These are phyloP conservation scores for Canavalia ensiformis DNA, from an alignment of 306 rosid species.

Conservation along the genomic window DNA sequence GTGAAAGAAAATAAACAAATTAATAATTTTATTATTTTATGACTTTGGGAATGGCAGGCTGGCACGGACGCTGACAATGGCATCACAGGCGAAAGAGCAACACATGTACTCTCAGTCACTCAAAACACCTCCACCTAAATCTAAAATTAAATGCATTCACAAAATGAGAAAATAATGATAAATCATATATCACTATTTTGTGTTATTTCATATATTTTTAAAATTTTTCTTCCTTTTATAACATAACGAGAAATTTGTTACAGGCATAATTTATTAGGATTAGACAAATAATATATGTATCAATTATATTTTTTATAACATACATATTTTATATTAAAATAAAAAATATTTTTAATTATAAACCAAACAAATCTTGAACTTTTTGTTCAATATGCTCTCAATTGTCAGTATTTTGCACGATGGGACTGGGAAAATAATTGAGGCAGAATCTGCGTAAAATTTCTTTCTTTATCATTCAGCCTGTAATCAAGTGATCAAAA, in stretches of 20 bases:
- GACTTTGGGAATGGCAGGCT: constrained; percentile 42
- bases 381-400: too few species aligned
- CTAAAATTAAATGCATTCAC: background rate
- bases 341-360: too few species aligned
- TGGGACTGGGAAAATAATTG: too few species aligned
- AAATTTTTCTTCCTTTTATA: background rate
- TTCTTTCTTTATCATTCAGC: background rate
- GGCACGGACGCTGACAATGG: constrained; percentile 38
- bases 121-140: background rate
- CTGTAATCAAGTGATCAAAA: background rate
- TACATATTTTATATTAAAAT: too few species aligned
- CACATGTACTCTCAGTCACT: constrained; percentile 26
- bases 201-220: background rate
- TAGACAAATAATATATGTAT: too few species aligned
- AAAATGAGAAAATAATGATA: background rate
- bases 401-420: too few species aligned
- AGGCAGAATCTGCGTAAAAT: background rate
- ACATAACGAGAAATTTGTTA: background rate
- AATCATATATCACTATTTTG: background rate
- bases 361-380: too few species aligned
- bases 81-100: constrained; percentile 27
- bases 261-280: too few species aligned
- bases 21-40: background rate
- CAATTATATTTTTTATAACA: too few species aligned
- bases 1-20: background rate